Base-by-base conservation (phyloP, 352 stramenopile species). In the Globisporangium splendens region DNA sequence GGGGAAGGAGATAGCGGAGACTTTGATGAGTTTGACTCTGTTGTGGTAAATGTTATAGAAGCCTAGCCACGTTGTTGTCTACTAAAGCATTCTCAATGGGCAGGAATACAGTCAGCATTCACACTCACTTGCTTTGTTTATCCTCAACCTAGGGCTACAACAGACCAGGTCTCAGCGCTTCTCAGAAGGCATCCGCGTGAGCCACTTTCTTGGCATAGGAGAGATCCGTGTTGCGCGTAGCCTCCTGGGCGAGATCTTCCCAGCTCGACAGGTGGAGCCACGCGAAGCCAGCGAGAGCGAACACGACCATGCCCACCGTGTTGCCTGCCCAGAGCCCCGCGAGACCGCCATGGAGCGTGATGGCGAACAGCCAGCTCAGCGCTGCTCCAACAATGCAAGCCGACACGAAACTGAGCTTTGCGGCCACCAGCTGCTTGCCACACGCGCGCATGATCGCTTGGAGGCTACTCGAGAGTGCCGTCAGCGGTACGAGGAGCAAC, bases 301-400 rank as follows among this genome's bases (percentile, higher is more conserved):
- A 68, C 12, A 61, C 14, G 22, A 71, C n/a, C 17, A 68, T 41
- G 6, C 59, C 64, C 15, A 54, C 52, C 14, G 48, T 60, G 24
- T 61, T 63, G 2, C 64, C 64, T 15, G 58, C 13, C 64, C 64
- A 71, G 15, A 71, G 54, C 1, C 64, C 64, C 3, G 52, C 44
- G 43, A 71, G 39, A 14, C 64, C 64, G 1, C 33, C 39, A 13
- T 50, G 10, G 17, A 67, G 22, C 15, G 35, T 39, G 28, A 65
- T 20, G 1, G 59, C 64, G 28, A 71, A 58, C 10, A 56, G 15
- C 11, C 52, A 20, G 1, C 64, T 54, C 12, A 71, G 44, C 2
- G 64, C 54, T 8, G 65, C 15, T 8, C 59, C 64, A 17, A 65
- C n/a, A 8, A 65, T 15, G 31, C 68, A 50, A 1, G 51, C n/a